Percentiles rank a stretch among this genome's conserved stretches.
phyloP scores from a whole-genome alignment of 2,329 filamentous ascomycete species.

The Colletotrichum sp. region DNA sequence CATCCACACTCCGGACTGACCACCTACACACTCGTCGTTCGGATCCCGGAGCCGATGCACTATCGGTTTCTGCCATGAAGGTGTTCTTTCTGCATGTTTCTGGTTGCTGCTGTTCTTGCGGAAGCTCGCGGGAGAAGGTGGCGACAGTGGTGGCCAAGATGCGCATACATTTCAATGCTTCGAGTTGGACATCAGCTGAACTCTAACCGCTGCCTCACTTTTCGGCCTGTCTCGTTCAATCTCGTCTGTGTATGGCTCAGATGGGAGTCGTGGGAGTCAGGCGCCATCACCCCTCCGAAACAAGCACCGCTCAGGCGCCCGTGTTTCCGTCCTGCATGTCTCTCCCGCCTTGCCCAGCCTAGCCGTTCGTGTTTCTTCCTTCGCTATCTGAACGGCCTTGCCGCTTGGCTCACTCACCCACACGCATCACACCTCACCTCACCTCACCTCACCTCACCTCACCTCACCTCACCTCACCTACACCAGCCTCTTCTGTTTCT shows the following conservation, averaged over 20 bases:
- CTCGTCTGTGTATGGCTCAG: not conserved
- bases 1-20: not conserved
- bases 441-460: not conserved
- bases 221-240: not conserved
- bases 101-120: not conserved
- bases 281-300: slow-evolving; percentile 16
- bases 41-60: not conserved
- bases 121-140: not conserved
- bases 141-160: slow-evolving; percentile 6
- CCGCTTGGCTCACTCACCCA: not conserved
- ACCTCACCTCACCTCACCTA: not conserved
- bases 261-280: slow-evolving; percentile 1
- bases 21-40: not conserved
- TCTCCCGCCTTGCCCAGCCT: not conserved
- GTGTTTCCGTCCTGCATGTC: slow-evolving; percentile 17
- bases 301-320: slow-evolving; percentile 13
- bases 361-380: slow-evolving; percentile 4
- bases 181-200: slow-evolving; percentile 14
- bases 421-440: not conserved
- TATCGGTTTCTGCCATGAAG: not conserved
- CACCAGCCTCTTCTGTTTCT: not conserved
- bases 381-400: not conserved
- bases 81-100: not conserved
- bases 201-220: slow-evolving; percentile 12
- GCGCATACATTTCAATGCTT: slow-evolving; percentile 18